Evolutionary conservation across 2,329 filamentous ascomycete species (phyloP).

Genomic region (Aspergillus latus): DNA sequence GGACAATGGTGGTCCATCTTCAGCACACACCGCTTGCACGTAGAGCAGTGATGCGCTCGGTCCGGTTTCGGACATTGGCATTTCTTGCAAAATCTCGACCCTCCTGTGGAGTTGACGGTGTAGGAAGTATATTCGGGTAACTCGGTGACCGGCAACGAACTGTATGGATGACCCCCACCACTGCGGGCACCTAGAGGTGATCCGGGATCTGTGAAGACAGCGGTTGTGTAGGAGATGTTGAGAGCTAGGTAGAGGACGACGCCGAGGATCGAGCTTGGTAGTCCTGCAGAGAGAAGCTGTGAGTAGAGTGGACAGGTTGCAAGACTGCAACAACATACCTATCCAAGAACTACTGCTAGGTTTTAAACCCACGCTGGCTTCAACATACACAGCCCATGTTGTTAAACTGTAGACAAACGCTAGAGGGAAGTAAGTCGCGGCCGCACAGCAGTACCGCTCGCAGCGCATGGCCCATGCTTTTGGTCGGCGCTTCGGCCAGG

Average conservation of each 20-base stretch:
- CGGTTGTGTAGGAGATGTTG: conserved; percentile 86
- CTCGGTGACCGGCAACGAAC: conserved; percentile 72
- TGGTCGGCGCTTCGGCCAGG: conserved; percentile 43
- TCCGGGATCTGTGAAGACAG: conserved; percentile 90
- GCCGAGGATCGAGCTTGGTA: conserved; percentile 60
- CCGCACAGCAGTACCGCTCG: conserved; percentile 80
- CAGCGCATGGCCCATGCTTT: conserved; percentile 50
- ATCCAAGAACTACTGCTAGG: conserved; percentile 51
- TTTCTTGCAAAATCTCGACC: conserved; percentile 92
- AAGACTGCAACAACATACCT: conserved; percentile 29
- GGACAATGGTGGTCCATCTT: conserved; percentile 99
- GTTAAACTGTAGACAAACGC: conserved; percentile 84
- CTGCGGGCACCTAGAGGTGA: conserved; percentile 51
- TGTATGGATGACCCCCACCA: conserved; percentile 57
- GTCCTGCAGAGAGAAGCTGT: conserved; percentile 26
- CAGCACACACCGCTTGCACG: conserved; percentile 87
- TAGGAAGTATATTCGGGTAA: conserved; percentile 67
- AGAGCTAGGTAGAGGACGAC: conserved; percentile 73
- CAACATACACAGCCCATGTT: conserved; percentile 92
- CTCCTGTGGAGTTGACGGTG: conserved; percentile 89
- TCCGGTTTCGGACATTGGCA: conserved; percentile 94
- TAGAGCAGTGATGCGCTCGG: conserved; percentile 94
- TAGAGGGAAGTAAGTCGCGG: conserved; percentile 81
- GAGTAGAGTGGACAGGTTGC: background rate
- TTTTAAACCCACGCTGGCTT: conserved; percentile 68